Evolutionary conservation across 177 flowering plant genomes (phyloP).

Genomic region (Vitis hybrid): DNA sequence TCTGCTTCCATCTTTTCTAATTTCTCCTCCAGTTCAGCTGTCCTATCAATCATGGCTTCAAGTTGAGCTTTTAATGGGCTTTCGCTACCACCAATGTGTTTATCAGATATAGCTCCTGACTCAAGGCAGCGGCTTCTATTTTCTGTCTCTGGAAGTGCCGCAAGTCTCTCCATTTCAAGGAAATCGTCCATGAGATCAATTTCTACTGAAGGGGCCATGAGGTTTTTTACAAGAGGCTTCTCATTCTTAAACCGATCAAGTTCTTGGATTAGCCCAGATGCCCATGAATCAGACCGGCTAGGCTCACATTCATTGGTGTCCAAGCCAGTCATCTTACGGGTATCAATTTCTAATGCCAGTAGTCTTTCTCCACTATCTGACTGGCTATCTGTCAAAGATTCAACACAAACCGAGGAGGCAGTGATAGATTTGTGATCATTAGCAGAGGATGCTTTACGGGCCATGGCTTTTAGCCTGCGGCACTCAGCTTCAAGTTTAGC

Average conservation of each 20-base stretch:
- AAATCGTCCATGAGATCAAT: slow-evolving; percentile 52
- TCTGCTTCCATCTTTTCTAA: slow-evolving; percentile 14
- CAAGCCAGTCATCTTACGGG: slow-evolving; percentile 12
- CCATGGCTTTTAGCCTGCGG: slow-evolving; percentile 30
- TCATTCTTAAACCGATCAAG: slow-evolving; percentile 24
- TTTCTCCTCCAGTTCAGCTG: slow-evolving; percentile 23
- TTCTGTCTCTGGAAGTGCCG: slow-evolving; percentile 25
- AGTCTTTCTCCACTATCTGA: slow-evolving; percentile 38
- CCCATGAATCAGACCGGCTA: slow-evolving; percentile 33
- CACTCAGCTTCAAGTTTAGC: slow-evolving; percentile 56
- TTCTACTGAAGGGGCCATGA: slow-evolving; percentile 19
- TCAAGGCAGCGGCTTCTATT: not conserved
- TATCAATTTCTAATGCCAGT: slow-evolving; percentile 16
- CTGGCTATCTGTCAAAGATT: slow-evolving; percentile 39
- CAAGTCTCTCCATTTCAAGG: slow-evolving; percentile 54
- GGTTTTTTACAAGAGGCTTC: slow-evolving; percentile 16
- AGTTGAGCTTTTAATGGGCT: slow-evolving; percentile 20
- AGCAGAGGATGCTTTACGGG: slow-evolving; percentile 21
- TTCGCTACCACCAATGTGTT: slow-evolving; percentile 11
- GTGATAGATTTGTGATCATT: slow-evolving; percentile 24
- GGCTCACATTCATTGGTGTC: slow-evolving; percentile 16
- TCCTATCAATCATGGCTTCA: slow-evolving; percentile 12
- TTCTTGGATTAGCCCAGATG: slow-evolving; percentile 27
- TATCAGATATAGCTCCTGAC: slow-evolving; percentile 4
- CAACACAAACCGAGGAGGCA: slow-evolving; percentile 31